Evolutionary conservation across 495 filamentous ascomycete genomes (phyloP), one percentile per base, ranked within the genome.

Genomic region (Podospora comata): DNA sequence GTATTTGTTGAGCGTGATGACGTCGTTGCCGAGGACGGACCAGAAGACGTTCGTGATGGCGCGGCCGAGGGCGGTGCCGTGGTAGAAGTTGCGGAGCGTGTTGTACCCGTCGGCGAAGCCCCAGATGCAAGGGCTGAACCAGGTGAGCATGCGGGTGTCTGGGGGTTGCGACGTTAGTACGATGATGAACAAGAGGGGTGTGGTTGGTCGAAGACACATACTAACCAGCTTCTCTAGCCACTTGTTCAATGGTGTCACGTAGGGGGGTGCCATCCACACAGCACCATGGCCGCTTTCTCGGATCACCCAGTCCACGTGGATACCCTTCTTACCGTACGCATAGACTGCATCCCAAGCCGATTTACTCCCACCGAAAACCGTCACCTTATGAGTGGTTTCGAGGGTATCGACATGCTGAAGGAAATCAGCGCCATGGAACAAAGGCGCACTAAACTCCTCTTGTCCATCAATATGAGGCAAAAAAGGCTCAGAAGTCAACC

Each of bases 311-410:
- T 92, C 83, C 2, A 96, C 90, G 34, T 86, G 78, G 61, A 89
- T 80, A 2, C 90, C 91, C 1, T 83, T 79, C 0, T 84, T 82
- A 1, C 87, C 89, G 72, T 87, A 90, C 3, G 84, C 81, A 71
- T 93, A 93, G 0, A 87, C 91, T 2, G 87, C 86, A 81, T 96
- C 93, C 83, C 86, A 93, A 1, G 85, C 90, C 4, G 89, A 91
- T 75, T 96, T 96, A 1, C 85, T 87, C 9, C 85, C 89, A 16
- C 92, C 91, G 60, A 92, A 83, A 1, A 96, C 83, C 0, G 85
- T 84, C 4, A 92, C 83, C 0, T 71, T 75, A 19, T 76, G 75
- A 26, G 70, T 73, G 2, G 80, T 76, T 5, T 74, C 68, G 39
- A 78, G 20, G 19, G 77, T 78, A 53, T 69, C 76, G 0, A 65